Base-by-base conservation (phyloP, 2,329 filamentous ascomycete genomes). In the Huntiella savannae region DNA sequence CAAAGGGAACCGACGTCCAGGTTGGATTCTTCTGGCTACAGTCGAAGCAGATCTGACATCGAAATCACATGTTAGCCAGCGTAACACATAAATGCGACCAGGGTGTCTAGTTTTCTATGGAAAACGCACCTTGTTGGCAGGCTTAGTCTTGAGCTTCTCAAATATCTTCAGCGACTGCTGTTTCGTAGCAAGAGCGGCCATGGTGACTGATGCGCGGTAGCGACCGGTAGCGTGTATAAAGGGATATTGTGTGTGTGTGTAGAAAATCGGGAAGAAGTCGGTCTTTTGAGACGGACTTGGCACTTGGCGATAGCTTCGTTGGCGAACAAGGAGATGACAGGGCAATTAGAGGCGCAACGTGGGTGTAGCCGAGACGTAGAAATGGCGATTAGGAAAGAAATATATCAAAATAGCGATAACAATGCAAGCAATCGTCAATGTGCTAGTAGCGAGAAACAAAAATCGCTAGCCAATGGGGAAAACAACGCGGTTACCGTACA, bases 11-110 rank as follows among this genome's bases (percentile, higher is more conserved):
- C 5, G 88, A 96, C 5, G 87, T 93, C 91, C 91, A 98, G 49
- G 91, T 96, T 52, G 91, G 91, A 60, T 95, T 95, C 67, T 96
- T 96, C 58, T 86, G 82, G 60, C 83, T 79, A 65, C 91, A 98
- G 67, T 98, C 91, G 66, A 98, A 98, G 73, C 91, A 98, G 68
- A 93, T 76, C 87, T 93, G 53, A 39, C 34, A 28, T 28, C 7
- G 51, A 22, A 49, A 53, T 45, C 52, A 49, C 37, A 49, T 50
- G 6, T 36, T 17, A 40, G 40, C 54, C 8, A 6, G 22, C 22
- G 22, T 28, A 28, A 28, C 22, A 28, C 22, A 28, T 28, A 28
- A 28, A 28, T 28, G 22, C 22, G 22, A 28, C 22, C 22, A 28
- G 22, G 22, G 22, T 28, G 22, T 28, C 22, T 10, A 28, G 22